phyloP scores from a whole-genome alignment of 208 protist species.

The Polymyxa betae region DNA sequence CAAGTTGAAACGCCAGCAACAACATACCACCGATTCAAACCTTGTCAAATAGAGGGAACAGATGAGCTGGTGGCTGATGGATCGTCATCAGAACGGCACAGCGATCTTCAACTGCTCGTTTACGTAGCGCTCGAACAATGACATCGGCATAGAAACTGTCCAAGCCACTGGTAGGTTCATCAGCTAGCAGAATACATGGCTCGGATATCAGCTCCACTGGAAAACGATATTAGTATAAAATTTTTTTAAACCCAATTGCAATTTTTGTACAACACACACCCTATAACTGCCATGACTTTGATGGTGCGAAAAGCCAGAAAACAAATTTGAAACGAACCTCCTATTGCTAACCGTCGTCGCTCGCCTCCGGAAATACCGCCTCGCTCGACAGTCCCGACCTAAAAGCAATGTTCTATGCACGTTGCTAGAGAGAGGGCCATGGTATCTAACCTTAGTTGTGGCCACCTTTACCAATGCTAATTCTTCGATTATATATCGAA shows the following conservation, averaged over 20 bases:
- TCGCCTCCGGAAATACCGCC: constrained; percentile 37
- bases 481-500: constrained; percentile 1
- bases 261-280: too few relatives aligned
- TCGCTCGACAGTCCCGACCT: constrained; percentile 11
- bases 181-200: constrained; percentile 9
- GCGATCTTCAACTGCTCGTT: not conserved
- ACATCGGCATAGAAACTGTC: constrained; percentile 44
- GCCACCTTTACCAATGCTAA: constrained; percentile 38
- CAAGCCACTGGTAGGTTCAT: constrained; percentile 44
- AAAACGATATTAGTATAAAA: too few relatives aligned
- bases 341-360: constrained; percentile 16
- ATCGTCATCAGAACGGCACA: constrained; percentile 39
- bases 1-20: not conserved
- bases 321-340: constrained; percentile 22
- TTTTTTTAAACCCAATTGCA: too few relatives aligned
- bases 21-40: not conserved
- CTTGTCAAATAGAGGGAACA: constrained; percentile 36
- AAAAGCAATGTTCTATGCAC: not conserved
- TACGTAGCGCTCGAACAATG: not conserved
- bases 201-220: constrained; percentile 45
- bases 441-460: constrained; percentile 1
- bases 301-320: too few relatives aligned
- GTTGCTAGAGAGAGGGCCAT: not conserved
- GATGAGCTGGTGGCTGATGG: constrained; percentile 19
- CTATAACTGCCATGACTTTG: too few relatives aligned